phyloP scores from a whole-genome alignment of 139 green algal species.

The Pleodorina starrii region DNA sequence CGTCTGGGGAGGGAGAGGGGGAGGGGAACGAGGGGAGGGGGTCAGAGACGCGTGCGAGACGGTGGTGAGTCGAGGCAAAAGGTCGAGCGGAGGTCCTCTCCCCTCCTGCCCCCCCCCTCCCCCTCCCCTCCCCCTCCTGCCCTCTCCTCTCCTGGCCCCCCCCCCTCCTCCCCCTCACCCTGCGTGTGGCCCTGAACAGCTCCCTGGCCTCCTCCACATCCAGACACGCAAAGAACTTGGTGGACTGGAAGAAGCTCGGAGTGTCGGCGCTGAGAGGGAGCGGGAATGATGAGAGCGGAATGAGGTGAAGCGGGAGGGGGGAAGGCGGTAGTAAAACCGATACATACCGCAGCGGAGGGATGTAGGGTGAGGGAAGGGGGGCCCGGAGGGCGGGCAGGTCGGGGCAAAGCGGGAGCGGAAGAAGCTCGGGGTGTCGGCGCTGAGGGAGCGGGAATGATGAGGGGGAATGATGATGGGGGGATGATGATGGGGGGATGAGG shows the following conservation, averaged over 20 bases:
- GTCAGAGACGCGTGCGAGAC: no score
- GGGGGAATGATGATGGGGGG: no score
- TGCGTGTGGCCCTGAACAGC: conserved; percentile 68
- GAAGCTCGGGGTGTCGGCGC: conserved; percentile 73
- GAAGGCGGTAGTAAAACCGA: no score
- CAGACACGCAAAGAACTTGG: conserved; percentile 89
- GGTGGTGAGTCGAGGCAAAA: no score
- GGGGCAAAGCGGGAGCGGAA: conserved; percentile 67
- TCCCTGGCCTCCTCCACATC: conserved; percentile 81
- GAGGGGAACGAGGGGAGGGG: no score
- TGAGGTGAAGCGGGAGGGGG: no score
- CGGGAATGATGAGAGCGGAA: no score
- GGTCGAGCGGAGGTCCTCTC: no score
- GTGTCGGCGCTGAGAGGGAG: conserved; percentile 49
- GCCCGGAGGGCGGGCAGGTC: background rate
- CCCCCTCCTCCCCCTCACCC: background rate
- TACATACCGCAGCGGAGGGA: no score
- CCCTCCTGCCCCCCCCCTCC: background rate
- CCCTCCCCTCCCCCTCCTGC: background rate
- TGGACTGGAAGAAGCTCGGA: conserved; percentile 83
- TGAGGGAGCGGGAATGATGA: background rate
- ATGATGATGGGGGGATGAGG: no score
- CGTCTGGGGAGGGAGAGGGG: no score
- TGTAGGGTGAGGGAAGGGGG: background rate
- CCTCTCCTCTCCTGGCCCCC: background rate